phyloP scores from a whole-genome alignment of 768 basidiomycete species.

The Mycena metata region DNA sequence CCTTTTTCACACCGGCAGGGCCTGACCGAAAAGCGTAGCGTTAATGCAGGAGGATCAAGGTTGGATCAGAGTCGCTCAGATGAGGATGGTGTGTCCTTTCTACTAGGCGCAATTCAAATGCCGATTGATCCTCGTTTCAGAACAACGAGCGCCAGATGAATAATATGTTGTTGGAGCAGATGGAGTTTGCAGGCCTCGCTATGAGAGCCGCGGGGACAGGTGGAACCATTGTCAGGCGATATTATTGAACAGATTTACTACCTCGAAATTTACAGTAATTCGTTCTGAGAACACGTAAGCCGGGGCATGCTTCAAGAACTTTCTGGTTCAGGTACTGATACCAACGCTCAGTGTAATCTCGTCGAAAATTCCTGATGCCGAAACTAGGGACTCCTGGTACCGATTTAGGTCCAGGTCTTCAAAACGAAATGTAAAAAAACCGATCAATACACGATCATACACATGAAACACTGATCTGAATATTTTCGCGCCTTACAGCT shows the following conservation, averaged over 20 bases:
- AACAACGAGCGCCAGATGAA: conserved; percentile 12
- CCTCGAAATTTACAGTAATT: too few relatives aligned
- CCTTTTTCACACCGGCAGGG: neutral
- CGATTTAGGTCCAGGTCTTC: too few relatives aligned
- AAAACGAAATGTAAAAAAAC: too few relatives aligned
- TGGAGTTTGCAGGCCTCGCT: neutral
- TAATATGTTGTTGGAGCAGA: conserved; percentile 6
- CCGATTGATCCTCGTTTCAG: neutral
- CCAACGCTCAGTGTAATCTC: too few relatives aligned
- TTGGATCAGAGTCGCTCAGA: conserved; percentile 12
- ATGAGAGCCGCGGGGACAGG: conserved; percentile 12
- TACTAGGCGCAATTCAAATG: neutral
- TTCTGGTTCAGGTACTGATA: too few relatives aligned
- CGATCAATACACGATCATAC: too few relatives aligned
- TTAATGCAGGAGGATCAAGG: conserved; percentile 21
- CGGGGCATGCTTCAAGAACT: too few relatives aligned
- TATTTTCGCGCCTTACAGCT: too few relatives aligned
- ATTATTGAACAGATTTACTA: neutral
- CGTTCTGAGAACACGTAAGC: too few relatives aligned
- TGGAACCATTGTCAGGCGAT: conserved; percentile 15
- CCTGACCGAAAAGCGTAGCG: neutral
- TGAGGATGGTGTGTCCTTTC: conserved; percentile 12
- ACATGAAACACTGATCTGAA: too few relatives aligned
- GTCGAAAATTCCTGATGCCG: too few relatives aligned
- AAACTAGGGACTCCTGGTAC: too few relatives aligned